phyloP scores from a whole-genome alignment of 139 green algal species.

The Edaphochlamys debaryana region DNA sequence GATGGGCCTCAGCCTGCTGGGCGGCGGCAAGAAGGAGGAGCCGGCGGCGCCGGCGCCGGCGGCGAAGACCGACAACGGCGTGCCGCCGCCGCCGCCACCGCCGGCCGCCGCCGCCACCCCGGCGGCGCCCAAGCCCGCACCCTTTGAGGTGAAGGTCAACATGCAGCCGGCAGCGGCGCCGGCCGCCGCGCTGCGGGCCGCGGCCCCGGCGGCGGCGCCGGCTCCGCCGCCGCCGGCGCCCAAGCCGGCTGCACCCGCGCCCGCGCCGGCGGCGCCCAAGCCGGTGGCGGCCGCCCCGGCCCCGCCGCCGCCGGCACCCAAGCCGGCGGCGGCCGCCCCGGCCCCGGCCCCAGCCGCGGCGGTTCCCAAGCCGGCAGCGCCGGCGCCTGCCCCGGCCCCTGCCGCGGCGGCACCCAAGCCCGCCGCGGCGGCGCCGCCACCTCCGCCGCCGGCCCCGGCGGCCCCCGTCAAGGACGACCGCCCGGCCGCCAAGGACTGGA shows the following conservation, averaged over 20 bases:
- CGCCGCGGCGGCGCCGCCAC: background rate
- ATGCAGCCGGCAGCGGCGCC: background rate
- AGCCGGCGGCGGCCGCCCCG: background rate
- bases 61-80: background rate
- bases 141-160: too few relatives aligned
- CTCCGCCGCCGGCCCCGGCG: too few relatives aligned
- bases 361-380: background rate
- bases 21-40: background rate
- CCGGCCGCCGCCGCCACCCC: background rate
- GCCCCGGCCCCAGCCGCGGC: background rate
- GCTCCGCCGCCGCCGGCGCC: background rate
- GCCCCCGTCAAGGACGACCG: background rate
- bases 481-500: conserved; percentile 27
- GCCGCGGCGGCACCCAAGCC: background rate
- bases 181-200: background rate
- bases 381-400: background rate
- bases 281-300: background rate
- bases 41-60: background rate
- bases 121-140: background rate
- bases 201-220: background rate
- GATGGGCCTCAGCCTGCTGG: background rate
- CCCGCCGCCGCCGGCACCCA: background rate
- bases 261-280: background rate
- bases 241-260: background rate
- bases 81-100: background rate